Percentiles rank a stretch among this genome's conserved stretches.
These are phyloP conservation scores for Magnaporthiopsis rhizophila DNA, from an alignment of 2,329 filamentous ascomycete genomes.

Conservation along the genomic window DNA sequence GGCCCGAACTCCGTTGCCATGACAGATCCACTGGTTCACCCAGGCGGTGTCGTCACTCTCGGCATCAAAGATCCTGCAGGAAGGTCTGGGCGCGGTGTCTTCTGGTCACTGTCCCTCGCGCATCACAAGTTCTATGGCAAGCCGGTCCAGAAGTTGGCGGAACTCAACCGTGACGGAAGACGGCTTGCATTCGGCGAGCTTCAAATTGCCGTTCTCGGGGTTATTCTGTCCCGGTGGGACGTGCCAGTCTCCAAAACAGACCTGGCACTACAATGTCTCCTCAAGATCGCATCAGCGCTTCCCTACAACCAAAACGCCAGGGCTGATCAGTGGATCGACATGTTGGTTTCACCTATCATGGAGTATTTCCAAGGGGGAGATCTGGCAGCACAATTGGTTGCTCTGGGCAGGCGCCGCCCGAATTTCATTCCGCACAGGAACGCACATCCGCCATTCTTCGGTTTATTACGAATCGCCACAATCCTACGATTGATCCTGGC, in stretches of 20 bases:
- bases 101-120: no score
- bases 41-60: no score
- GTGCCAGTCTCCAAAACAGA: neutral
- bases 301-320: neutral
- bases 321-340: neutral
- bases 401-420: neutral
- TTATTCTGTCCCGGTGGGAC: neutral
- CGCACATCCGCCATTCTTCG: neutral
- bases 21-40: no score
- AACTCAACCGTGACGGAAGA: neutral
- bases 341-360: neutral
- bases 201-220: neutral
- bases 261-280: neutral
- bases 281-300: neutral
- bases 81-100: no score
- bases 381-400: neutral
- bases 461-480: neutral
- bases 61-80: no score
- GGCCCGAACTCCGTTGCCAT: no score
- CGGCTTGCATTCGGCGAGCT: neutral
- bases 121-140: neutral
- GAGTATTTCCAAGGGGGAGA: neutral
- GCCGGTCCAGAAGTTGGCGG: neutral
- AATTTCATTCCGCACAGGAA: neutral
- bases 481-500: neutral